Percentiles rank a stretch among this genome's conserved stretches.
Evolutionary conservation across 2,329 filamentous ascomycete genomes (phyloP).

Genomic region (Dothidotthia symphoricarpi): DNA sequence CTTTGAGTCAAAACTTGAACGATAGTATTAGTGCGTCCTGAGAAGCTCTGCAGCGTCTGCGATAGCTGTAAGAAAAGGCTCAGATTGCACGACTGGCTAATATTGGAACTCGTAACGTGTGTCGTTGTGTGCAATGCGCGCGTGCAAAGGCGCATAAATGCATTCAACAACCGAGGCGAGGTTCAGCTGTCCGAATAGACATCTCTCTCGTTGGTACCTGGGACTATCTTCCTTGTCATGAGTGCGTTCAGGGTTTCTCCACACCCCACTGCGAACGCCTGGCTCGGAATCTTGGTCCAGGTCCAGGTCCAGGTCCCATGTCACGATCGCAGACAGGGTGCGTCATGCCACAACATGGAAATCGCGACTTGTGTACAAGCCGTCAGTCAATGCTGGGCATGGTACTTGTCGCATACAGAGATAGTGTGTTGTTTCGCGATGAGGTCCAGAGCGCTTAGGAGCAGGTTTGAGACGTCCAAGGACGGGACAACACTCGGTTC

Average conservation of each 20-base stretch:
- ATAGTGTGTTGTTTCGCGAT: no score
- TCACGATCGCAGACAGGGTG: constrained; percentile 36
- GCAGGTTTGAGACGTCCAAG: constrained; percentile 20
- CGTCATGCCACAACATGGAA: constrained; percentile 20
- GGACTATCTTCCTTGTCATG: constrained; percentile 33
- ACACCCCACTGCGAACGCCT: constrained; percentile 39
- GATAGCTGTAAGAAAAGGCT: constrained; percentile 5
- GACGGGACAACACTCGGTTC: constrained; percentile 16
- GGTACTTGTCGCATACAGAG: constrained; percentile 21
- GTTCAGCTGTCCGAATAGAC: constrained; percentile 34
- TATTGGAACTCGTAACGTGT: constrained; percentile 3
- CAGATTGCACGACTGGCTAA: constrained; percentile 10
- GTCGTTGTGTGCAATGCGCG: constrained; percentile 9
- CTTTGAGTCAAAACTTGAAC: constrained; percentile 13
- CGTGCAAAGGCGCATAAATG: no score
- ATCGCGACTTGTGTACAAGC: constrained; percentile 18
- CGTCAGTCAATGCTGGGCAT: no score
- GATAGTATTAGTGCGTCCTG: constrained; percentile 8
- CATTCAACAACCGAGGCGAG: neutral
- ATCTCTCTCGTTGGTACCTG: constrained; percentile 38
- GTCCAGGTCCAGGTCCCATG: constrained; percentile 41
- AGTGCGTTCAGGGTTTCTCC: constrained; percentile 41
- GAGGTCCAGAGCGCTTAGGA: constrained; percentile 5
- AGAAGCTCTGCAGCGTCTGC: constrained; percentile 5
- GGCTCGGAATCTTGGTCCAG: constrained; percentile 38